Conservation (phyloP, 306 rosid species). For the Lathyrus sativus region DNA sequence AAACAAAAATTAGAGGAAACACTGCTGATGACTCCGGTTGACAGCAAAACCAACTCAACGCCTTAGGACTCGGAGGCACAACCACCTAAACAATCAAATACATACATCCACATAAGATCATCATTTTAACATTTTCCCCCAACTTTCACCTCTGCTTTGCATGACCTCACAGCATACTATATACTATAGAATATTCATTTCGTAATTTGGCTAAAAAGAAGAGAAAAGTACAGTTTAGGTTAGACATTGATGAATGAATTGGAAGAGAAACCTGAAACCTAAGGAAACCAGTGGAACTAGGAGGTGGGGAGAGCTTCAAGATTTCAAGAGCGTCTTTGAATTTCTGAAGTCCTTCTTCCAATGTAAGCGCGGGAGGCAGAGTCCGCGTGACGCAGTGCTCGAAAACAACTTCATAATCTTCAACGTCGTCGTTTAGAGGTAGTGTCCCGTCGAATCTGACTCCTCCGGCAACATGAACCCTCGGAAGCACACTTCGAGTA, state of each 20-base stretch:
- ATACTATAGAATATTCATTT: neutral
- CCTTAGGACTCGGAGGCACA: slow-evolving; percentile 83
- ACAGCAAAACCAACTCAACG: slow-evolving; percentile 75
- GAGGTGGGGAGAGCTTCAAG: slow-evolving; percentile 60
- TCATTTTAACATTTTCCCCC: neutral
- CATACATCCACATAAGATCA: slow-evolving; percentile 32
- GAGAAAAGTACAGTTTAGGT: neutral
- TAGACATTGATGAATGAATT: slow-evolving; percentile 8
- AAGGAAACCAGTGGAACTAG: slow-evolving; percentile 55
- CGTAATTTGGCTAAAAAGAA: slow-evolving; percentile 8
- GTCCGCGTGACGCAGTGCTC: slow-evolving; percentile 71
- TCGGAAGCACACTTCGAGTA: neutral
- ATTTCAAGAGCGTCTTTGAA: slow-evolving; percentile 62
- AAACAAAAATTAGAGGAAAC: slow-evolving; percentile 72
- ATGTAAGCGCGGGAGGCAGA: slow-evolving; percentile 73
- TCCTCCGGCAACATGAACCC: slow-evolving; percentile 34
- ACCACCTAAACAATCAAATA: slow-evolving; percentile 58
- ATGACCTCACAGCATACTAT: neutral
- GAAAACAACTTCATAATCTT: slow-evolving; percentile 52
- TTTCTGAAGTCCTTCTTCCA: slow-evolving; percentile 66
- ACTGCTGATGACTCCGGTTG: slow-evolving; percentile 70
- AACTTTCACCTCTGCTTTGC: slow-evolving; percentile 16
- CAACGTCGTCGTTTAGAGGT: slow-evolving; percentile 38
- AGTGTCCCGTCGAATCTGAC: slow-evolving; percentile 44
- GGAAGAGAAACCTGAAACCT: slow-evolving; percentile 67